A percentile compares a stretch with the other conserved stretches of the same genome.
phyloP scores from a whole-genome alignment of 2,329 filamentous ascomycete species.

The Fusarium avenaceum region DNA sequence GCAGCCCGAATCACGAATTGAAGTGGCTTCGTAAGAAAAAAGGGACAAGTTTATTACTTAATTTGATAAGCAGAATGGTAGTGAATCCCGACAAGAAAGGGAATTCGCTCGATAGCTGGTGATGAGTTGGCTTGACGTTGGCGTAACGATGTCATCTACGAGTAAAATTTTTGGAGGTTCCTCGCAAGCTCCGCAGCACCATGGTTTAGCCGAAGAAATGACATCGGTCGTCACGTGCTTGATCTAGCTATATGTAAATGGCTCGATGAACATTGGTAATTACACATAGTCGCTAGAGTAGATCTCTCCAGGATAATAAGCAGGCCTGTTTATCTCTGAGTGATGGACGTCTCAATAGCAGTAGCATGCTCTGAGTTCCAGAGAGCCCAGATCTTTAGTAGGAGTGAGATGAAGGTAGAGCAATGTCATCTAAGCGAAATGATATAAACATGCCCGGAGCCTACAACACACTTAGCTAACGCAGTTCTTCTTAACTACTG shows the following conservation, averaged over 20 bases:
- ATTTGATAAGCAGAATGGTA: slow-evolving; percentile 4
- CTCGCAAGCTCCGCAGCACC: slow-evolving; percentile 15
- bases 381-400: no score
- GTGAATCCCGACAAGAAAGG: slow-evolving; percentile 25
- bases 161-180: slow-evolving; percentile 49
- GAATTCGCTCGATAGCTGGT: slow-evolving; percentile 35
- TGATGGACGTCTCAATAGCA: not conserved
- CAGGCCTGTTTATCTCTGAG: not conserved
- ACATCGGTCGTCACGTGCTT: slow-evolving; percentile 42
- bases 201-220: slow-evolving; percentile 45
- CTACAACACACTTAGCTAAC: no score
- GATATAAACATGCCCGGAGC: no score
- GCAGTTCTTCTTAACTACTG: no score
- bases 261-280: not conserved
- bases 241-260: not conserved
- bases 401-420: no score
- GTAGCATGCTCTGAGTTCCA: not conserved
- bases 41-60: not conserved
- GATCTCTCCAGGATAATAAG: not conserved
- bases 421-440: no score
- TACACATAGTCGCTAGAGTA: not conserved
- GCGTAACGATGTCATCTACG: slow-evolving; percentile 45
- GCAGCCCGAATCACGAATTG: slow-evolving; percentile 6
- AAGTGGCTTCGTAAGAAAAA: not conserved
- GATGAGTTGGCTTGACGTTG: slow-evolving; percentile 44